phyloP scores from a whole-genome alignment of 2,329 filamentous ascomycete species.

The Lachnellula suecica region DNA sequence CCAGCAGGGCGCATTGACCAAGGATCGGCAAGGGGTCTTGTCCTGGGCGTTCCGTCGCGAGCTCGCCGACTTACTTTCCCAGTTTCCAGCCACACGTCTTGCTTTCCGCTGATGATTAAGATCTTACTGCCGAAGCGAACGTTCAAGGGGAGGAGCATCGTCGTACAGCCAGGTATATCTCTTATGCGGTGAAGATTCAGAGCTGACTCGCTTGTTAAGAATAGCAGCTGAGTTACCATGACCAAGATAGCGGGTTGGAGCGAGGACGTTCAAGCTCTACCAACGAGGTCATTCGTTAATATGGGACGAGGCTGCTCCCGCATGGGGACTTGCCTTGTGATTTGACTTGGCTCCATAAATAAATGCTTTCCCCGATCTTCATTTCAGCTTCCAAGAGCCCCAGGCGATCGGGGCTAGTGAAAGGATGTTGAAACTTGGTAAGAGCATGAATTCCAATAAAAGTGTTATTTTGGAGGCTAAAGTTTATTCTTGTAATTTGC shows the following conservation, averaged over 20 bases:
- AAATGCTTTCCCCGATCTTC: too few species aligned
- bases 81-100: background rate
- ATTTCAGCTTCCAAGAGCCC: too few species aligned
- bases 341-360: too few species aligned
- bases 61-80: background rate
- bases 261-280: background rate
- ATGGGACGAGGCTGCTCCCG: too few species aligned
- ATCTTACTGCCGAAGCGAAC: background rate
- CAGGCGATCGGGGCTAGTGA: too few species aligned
- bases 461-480: background rate
- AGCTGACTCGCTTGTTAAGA: background rate
- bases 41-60: background rate
- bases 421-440: background rate
- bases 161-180: too few species aligned
- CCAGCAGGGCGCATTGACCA: slow-evolving; percentile 1
- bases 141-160: too few species aligned
- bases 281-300: too few species aligned
- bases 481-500: background rate
- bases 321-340: too few species aligned
- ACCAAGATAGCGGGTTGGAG: slow-evolving; percentile 4
- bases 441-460: background rate
- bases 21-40: background rate
- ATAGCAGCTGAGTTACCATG: slow-evolving; percentile 3
- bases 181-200: too few species aligned
- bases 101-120: background rate